Percentiles rank a stretch among this genome's conserved stretches.
These are phyloP conservation scores for Macadamia integrifolia DNA, from an alignment of 164 flowering plant genomes.

Conservation along the genomic window DNA sequence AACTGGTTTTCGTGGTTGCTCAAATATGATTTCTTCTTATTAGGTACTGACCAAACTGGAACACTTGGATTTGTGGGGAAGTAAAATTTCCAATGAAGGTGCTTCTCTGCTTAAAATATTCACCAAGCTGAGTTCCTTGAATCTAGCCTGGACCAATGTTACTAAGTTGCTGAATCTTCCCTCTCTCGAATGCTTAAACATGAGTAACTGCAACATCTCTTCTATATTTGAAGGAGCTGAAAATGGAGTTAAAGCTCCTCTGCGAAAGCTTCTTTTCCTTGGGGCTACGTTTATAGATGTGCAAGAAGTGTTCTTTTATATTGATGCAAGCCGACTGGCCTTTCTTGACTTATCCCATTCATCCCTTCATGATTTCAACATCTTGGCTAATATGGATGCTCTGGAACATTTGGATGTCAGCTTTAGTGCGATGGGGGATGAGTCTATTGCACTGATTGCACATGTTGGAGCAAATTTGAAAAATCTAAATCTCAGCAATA, in stretches of 20 bases:
- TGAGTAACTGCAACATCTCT: slow-evolving; percentile 72
- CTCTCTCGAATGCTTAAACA: slow-evolving; percentile 55
- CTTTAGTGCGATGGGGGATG: slow-evolving; percentile 43
- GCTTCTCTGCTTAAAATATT: slow-evolving; percentile 41
- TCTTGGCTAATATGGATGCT: slow-evolving; percentile 40
- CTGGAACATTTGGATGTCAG: slow-evolving; percentile 74
- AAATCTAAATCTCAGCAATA: slow-evolving; percentile 56
- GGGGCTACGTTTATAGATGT: slow-evolving; percentile 49
- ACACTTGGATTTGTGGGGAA: slow-evolving; percentile 89
- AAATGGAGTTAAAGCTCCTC: slow-evolving; percentile 28
- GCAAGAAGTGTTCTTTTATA: slow-evolving; percentile 31
- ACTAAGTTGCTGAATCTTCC: slow-evolving; percentile 52
- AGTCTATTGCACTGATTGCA: slow-evolving; percentile 43
- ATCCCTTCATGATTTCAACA: slow-evolving; percentile 39
- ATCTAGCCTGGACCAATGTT: slow-evolving; percentile 87
- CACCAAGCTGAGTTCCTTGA: slow-evolving; percentile 57
- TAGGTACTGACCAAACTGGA: slow-evolving; percentile 67
- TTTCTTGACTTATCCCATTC: slow-evolving; percentile 59
- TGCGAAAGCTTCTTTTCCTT: slow-evolving; percentile 39
- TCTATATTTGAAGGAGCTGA: slow-evolving; percentile 35
- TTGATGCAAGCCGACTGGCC: slow-evolving; percentile 33
- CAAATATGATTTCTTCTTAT: slow-evolving; percentile 4
- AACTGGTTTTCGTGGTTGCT: neutral
- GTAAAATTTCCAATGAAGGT: slow-evolving; percentile 63
- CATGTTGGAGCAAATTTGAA: slow-evolving; percentile 53